Evolutionary conservation across 768 basidiomycete species (phyloP), one percentile per base, ranked within the genome.

Genomic region (Dacryopinax spathularia): DNA sequence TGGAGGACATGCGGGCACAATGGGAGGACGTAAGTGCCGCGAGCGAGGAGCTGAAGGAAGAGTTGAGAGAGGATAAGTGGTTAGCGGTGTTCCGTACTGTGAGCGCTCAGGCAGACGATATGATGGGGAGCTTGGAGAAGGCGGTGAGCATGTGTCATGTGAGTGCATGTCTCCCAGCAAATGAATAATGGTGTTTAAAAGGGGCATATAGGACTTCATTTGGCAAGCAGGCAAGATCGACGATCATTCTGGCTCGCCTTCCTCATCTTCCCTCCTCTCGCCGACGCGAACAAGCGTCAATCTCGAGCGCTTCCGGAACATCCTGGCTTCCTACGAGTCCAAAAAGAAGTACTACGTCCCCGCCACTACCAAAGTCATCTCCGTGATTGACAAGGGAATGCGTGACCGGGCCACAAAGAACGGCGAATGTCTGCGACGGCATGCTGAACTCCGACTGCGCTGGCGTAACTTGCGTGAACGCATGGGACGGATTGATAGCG

Each of bases 291-390:
- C 77, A 4, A 75, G 80, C 10, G 66, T 84, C 37, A 84, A 74
- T 64, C 73, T 84, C 63, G 86, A 91, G 65, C 78, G 81, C 31
- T 91, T 84, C 74, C 81, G 76, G 61, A 77, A 80, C 60, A 76
- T 91, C 67, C 75, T 85, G 13, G 85, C 88, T 29, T 86, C 88
- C 4, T 93, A 86, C 70, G 87, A 84, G 70, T 88, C 91, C 12
- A 89, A 91, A 82, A 90, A 91, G 77, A 87, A 87, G 89, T 92
- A 96, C 73, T 98, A 98, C 72, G 85, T 91, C 76, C 96, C 95
- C 0, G 91, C 92, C 35, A 89, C 89, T 2, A 87, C 85, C 6
- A 93, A 95, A 71, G 93, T 95, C 56, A 80, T 98, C 27, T 84
- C 88, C 27, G 93, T 96, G 69, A 88, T 98, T 69, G 91, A 92